A percentile compares a stretch with the other conserved stretches of the same genome.
These are phyloP conservation scores for Centella asiatica DNA, from an alignment of 129 eudicot genomes.

Conservation along the genomic window DNA sequence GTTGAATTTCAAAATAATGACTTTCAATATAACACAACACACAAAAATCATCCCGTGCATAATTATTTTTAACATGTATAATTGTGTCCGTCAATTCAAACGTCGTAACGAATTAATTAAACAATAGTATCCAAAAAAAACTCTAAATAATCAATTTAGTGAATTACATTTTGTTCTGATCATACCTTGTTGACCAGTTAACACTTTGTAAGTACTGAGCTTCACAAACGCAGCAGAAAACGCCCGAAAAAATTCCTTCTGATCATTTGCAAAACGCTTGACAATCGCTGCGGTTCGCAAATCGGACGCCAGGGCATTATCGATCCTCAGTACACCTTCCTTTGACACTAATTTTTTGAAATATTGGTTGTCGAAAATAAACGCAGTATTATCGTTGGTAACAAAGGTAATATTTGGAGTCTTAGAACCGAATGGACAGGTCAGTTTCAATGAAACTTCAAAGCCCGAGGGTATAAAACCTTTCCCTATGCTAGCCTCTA, in stretches of 20 bases:
- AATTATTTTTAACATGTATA: too few species aligned
- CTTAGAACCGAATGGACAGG: constrained; percentile 19
- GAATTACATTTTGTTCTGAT: constrained; percentile 27
- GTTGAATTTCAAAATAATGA: too few species aligned
- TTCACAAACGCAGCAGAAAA: constrained; percentile 42
- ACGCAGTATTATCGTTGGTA: constrained; percentile 28
- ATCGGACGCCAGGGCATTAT: constrained; percentile 23
- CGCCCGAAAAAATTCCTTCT: constrained; percentile 21
- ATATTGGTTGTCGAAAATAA: constrained; percentile 31
- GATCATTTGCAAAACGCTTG: constrained; percentile 20
- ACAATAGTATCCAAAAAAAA: too few species aligned
- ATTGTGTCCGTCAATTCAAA: too few species aligned
- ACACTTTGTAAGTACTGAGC: constrained; percentile 26
- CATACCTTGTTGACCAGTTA: constrained; percentile 29
- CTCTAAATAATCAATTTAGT: not conserved
- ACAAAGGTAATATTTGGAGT: constrained; percentile 21
- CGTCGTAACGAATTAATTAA: too few species aligned
- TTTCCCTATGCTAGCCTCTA: constrained; percentile 16
- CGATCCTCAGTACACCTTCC: constrained; percentile 26
- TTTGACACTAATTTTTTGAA: constrained; percentile 15
- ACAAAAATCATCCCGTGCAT: too few species aligned
- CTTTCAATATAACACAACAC: too few species aligned
- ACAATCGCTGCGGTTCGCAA: constrained; percentile 22
- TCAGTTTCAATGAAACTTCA: not conserved
- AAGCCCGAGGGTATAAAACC: constrained; percentile 2